Conservation (phyloP, 129 eudicot genomes). For the Arctium lappa region DNA sequence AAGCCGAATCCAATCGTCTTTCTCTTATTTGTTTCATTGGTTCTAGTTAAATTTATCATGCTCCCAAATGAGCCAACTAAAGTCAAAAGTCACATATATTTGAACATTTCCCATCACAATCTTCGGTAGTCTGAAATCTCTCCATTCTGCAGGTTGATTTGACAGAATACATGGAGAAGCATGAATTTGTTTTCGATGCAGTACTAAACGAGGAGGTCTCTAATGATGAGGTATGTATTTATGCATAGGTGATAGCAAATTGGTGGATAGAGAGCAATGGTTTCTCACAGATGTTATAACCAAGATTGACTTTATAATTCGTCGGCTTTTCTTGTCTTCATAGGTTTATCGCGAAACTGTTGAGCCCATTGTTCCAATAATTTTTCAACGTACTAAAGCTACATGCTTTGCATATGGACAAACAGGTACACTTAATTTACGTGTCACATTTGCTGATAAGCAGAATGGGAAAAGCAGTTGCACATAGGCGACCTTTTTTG, state of each 20-base stretch:
- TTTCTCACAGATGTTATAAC: background rate
- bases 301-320: background rate
- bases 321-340: slow-evolving; percentile 3
- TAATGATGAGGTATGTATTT: slow-evolving; percentile 78
- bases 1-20: background rate
- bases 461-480: background rate
- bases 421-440: slow-evolving; percentile 55
- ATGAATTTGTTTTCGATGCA: slow-evolving; percentile 98
- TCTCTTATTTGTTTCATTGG: background rate
- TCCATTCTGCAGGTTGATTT: slow-evolving; percentile 71
- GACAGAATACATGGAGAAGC: slow-evolving; percentile 93
- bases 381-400: slow-evolving; percentile 97
- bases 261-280: background rate
- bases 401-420: slow-evolving; percentile 99
- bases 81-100: background rate
- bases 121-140: slow-evolving; percentile 3
- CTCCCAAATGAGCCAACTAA: background rate
- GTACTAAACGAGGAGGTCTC: slow-evolving; percentile 96
- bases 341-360: slow-evolving; percentile 96
- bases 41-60: background rate
- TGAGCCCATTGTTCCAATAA: slow-evolving; percentile 97
- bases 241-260: background rate
- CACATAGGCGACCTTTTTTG: no score
- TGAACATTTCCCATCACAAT: background rate
- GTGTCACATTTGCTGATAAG: background rate